Evolutionary conservation across 768 basidiomycete genomes (phyloP).

Genomic region (Termitomyces sp.): DNA sequence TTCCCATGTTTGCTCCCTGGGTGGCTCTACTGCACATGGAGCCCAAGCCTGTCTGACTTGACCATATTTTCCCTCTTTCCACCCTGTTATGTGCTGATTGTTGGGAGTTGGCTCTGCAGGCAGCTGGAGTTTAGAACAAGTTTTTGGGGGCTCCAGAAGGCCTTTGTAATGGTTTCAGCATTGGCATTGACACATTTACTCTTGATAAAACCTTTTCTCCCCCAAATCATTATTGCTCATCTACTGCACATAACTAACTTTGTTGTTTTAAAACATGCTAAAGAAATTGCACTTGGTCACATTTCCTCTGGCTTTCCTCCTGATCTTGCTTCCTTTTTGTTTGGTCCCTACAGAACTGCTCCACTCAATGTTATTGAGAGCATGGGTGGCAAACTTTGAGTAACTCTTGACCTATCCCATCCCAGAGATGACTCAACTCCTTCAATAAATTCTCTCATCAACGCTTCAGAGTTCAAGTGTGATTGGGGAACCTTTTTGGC

Average conservation of each 20-base stretch:
- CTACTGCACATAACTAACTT: neutral
- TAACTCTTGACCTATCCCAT: neutral
- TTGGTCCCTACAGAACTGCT: neutral
- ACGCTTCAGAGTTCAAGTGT: no score
- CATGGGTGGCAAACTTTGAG: neutral
- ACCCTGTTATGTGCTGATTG: neutral
- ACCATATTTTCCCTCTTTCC: neutral
- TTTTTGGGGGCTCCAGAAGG: neutral
- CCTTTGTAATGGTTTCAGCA: neutral
- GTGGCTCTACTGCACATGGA: no score
- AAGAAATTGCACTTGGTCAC: neutral
- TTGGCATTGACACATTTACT: neutral
- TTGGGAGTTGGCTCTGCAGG: neutral
- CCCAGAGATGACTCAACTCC: neutral
- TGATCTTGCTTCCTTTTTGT: accelerated
- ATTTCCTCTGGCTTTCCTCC: neutral
- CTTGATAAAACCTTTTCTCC: neutral
- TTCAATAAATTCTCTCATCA: no score
- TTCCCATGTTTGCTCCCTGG: no score
- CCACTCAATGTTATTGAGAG: neutral
- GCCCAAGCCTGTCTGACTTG: no score
- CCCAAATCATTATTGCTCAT: neutral
- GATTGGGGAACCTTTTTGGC: no score
- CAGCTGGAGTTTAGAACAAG: neutral
- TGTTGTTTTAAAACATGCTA: neutral